Evolutionary conservation across 139 green algal species (phyloP).

Genomic region (Chlorella sp.): DNA sequence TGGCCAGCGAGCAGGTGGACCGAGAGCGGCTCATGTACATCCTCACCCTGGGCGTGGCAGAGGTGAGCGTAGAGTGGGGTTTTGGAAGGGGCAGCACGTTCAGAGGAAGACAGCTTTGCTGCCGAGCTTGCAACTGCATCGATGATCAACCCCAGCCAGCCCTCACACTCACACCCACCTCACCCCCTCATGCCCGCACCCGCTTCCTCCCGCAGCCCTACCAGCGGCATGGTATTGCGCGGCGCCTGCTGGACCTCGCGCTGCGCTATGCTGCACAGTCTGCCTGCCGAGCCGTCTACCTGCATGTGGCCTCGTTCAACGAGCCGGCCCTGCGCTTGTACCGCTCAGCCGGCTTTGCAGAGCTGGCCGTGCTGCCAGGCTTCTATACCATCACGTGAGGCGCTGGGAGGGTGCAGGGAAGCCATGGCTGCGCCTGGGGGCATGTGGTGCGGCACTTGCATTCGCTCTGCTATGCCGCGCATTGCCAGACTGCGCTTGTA

Average conservation of each 20-base stretch:
- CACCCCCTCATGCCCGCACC: too few species aligned
- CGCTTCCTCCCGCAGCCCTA: background rate
- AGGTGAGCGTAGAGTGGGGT: background rate
- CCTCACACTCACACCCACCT: too few species aligned
- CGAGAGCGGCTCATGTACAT: slow-evolving; percentile 24
- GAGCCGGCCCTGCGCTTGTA: slow-evolving; percentile 13
- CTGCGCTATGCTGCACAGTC: background rate
- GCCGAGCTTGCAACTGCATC: too few species aligned
- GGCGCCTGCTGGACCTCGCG: background rate
- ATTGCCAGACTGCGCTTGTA: too few species aligned
- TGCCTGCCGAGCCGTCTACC: slow-evolving; percentile 12
- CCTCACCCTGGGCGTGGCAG: slow-evolving; percentile 32
- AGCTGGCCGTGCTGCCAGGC: slow-evolving; percentile 17
- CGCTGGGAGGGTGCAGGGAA: too few species aligned
- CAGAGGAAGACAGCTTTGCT: too few species aligned
- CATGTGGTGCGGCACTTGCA: too few species aligned
- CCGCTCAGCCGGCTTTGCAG: background rate
- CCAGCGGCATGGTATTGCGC: slow-evolving; percentile 16
- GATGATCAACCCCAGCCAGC: too few species aligned
- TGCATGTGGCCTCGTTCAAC: slow-evolving; percentile 35
- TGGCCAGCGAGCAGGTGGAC: background rate
- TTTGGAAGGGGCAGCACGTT: too few species aligned
- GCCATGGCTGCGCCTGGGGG: too few species aligned
- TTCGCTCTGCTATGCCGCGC: too few species aligned
- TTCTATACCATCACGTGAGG: slow-evolving; percentile 30